Conservation (phyloP, 176 grass and related monocot species). For the Oryza coarctata region DNA sequence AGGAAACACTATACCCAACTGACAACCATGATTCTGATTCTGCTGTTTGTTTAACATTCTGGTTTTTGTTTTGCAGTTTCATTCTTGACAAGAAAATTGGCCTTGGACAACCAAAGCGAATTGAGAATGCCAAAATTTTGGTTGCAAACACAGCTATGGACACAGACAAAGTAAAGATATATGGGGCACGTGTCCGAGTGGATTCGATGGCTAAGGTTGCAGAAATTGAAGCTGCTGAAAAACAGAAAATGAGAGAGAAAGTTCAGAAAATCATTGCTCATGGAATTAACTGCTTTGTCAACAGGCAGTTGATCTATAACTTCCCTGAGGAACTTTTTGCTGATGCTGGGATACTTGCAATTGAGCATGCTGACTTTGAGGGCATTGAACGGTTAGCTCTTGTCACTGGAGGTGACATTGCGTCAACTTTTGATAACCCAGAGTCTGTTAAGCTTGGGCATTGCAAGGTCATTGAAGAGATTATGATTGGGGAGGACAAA, state of each 20-base stretch:
- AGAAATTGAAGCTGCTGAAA: conserved; percentile 90
- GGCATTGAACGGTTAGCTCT: conserved; percentile 87
- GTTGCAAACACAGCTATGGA: conserved; percentile 98
- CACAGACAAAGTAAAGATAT: conserved; percentile 99
- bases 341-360: conserved; percentile 84
- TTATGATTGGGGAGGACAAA: conserved; percentile 97
- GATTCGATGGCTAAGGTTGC: conserved; percentile 92
- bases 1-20: neutral
- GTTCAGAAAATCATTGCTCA: conserved; percentile 90
- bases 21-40: neutral
- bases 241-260: conserved; percentile 98
- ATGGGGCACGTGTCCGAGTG: conserved; percentile 87
- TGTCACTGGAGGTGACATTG: conserved; percentile 91
- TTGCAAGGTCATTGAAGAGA: conserved; percentile 95
- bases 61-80: conserved; percentile 53
- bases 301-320: conserved; percentile 94
- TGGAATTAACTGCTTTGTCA: conserved; percentile 91
- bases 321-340: conserved; percentile 96
- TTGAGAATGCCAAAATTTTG: conserved; percentile 96
- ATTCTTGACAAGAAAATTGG: conserved; percentile 99
- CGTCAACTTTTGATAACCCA: conserved; percentile 94
- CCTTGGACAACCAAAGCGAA: conserved; percentile 85
- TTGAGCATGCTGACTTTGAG: conserved; percentile 98
- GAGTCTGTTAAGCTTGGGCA: conserved; percentile 94
- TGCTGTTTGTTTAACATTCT: neutral